Base-by-base conservation (phyloP, 1,284 basidiomycete species). In the Marasmius oreades region DNA sequence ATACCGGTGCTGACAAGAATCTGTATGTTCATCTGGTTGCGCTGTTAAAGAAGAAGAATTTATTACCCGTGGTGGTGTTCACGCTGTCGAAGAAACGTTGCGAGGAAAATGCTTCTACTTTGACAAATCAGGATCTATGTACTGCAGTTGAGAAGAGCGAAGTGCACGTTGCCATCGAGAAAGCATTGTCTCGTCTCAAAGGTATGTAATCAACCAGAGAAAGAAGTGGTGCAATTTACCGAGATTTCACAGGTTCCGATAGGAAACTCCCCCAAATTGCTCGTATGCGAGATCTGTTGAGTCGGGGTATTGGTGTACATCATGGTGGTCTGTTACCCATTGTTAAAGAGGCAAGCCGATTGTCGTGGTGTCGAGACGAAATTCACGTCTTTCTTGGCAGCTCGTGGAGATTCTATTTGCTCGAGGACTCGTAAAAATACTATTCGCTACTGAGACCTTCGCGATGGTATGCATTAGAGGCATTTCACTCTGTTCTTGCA, bases 371-470 rank as follows among this genome's bases (percentile, higher is more conserved):
- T 8, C 34, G 37, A 20, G 31, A 7, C 43, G 28, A 33, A 11
- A 16, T 42, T 23, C 47, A 56, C 33, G 57, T 28, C 52, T 61
- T 4, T 59, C 20, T 37, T 26, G n/a, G 28, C 51, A 95, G 91
- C 86, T 97, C 8, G 96, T 99, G 16, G 96, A 99, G 70, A 90
- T 99, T 43, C 79, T 99, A 16, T 99, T 99, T 68, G 92, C 95
- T 8, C 85, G 95, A 34, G 97, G 97, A 22, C 77, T 99, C 37
- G 96, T 99, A 58, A 99, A 99, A 72, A 88, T 98, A 16, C 75
- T 99, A 10, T 99, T 99, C 67, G 97, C 97, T 0, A 99, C 97
- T 0, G 97, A 99, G 72, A 99, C 97, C 0, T 99, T 99, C 70
- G 97, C 97, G 0, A 99, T 99, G 97, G 93, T 93, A 58, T 59